Base-by-base conservation (phyloP, 1,284 basidiomycete genomes). In the Rhodotorula sp. region DNA sequence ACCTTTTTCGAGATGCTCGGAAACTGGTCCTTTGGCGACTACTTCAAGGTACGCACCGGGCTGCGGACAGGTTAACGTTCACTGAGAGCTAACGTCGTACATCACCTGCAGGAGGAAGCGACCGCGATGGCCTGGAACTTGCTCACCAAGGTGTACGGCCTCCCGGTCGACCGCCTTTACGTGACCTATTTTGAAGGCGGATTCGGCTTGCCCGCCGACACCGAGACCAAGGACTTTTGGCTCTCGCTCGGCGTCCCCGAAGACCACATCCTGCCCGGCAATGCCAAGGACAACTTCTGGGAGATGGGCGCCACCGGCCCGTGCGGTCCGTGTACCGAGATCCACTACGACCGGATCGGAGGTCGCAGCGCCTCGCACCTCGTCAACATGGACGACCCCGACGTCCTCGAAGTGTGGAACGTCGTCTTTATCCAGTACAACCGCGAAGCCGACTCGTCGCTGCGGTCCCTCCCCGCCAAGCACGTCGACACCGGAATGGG, bases 1-100 rank as follows among this genome's bases (percentile, higher is more conserved):
- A 99, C 96, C 5, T 99, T 99, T 84, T 99, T 99, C 80, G 95
- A 99, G 83, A 99, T 99, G 95, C 83, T 99, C 73, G 95, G 95
- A 57, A 99, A 99, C 82, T 99, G 95, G 95, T 97, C 94, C 17
- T 99, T 99, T 78, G 95, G 95, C 8, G 93, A 99, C 82, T 99
- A 99, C 83, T 99, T 99, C 87, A 99, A 99, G 87, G 93, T 88
- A 66, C 62, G 79, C 64, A n/a, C 29, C 53, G n/a, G 4, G 7
- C 46, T 60, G 24, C 66, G 26, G 4, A n/a, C 6, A 44, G 17
- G 8, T 17, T 42, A 20, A 7, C 5, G 10, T n/a, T n/a, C 3
- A 33, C 26, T n/a, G 55, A 20, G 7, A 37, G 46, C 65, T 62
- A 30, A 12, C 69, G 24, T 17, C 22, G 10, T 24, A 67, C 60